Base-by-base conservation (phyloP, 768 basidiomycete genomes). In the Boletus rufocinnamomeus region DNA sequence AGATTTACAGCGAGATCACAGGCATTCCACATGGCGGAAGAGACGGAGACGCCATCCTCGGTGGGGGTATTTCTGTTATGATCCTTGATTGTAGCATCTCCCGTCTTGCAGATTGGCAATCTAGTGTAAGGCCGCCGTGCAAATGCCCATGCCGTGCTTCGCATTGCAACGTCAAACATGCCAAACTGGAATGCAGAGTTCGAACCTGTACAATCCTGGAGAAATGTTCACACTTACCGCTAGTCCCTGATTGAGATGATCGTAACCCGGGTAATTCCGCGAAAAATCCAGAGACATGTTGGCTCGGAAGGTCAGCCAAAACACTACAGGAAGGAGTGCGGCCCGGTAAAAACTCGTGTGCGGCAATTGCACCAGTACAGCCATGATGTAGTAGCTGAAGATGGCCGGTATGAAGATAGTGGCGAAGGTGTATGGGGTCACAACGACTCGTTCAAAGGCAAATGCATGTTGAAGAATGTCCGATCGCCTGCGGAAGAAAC, bases 291-390 rank as follows among this genome's bases (percentile, higher is more conserved):
- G 28, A n/a, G 61, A 52, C 49, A 58, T 52, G 16, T 72, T 69
- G 4, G 79, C 77, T 16, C 79, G 75, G 53, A 79, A 80, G n/a
- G 78, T 66, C 8, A 69, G 54, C 73, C 77, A 81, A 30, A 82
- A 65, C 6, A 82, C 78, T 17, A 82, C 58, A 2, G 84, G 83
- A 28, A 86, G 74, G 37, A 85, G 60, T 14, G 80, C 78, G 37
- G 77, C 57, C 46, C 83, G 80, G 56, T 80, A 67, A 4, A 71
- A 48, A 46, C 72, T 69, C 2, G 84, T 83, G 30, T 69, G 70
- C 0, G 80, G 80, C 14, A 79, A 66, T 41, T 82, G 73, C 7
- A 85, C 81, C 50, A 87, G 76, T 35, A 84, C 67, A 13, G 84
- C 84, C 54, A 81, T 80, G 9, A 63, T 69, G 73, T 82, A 84